Evolutionary conservation across 2,329 filamentous ascomycete genomes (phyloP).

Genomic region (Aspergillus awamori): DNA sequence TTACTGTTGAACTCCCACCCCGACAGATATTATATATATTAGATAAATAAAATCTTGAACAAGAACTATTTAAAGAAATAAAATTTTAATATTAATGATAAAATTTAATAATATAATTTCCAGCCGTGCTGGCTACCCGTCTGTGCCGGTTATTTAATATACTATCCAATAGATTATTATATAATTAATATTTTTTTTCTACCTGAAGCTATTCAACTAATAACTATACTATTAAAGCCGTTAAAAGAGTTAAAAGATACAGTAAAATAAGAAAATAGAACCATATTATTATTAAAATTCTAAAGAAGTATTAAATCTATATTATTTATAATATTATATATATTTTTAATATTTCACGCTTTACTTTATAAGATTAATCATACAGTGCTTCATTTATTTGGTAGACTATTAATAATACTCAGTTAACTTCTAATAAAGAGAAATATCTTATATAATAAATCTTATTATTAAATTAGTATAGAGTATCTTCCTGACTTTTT

Average conservation of each 20-base stretch:
- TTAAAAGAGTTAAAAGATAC: not conserved
- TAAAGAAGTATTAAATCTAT: not conserved
- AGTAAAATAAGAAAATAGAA: not conserved
- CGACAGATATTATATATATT: too few species aligned
- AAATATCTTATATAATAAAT: not conserved
- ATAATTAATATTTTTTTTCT: too few species aligned
- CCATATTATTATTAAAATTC: not conserved
- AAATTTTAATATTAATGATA: too few species aligned
- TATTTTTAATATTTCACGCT: not conserved
- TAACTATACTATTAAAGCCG: not conserved
- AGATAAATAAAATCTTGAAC: too few species aligned
- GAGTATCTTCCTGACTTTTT: not conserved
- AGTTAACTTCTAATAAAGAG: not conserved
- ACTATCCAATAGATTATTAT: too few species aligned
- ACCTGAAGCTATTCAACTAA: too few species aligned
- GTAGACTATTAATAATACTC: not conserved
- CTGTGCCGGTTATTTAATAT: too few species aligned
- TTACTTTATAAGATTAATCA: not conserved
- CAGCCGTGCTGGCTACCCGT: too few species aligned
- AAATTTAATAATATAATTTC: too few species aligned
- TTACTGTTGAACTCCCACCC: too few species aligned
- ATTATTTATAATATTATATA: not conserved
- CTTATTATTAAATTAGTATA: not conserved
- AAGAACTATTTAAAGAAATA: too few species aligned
- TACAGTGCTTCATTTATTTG: not conserved